phyloP scores from a whole-genome alignment of 139 green algal species.

The Marvania coccoides region DNA sequence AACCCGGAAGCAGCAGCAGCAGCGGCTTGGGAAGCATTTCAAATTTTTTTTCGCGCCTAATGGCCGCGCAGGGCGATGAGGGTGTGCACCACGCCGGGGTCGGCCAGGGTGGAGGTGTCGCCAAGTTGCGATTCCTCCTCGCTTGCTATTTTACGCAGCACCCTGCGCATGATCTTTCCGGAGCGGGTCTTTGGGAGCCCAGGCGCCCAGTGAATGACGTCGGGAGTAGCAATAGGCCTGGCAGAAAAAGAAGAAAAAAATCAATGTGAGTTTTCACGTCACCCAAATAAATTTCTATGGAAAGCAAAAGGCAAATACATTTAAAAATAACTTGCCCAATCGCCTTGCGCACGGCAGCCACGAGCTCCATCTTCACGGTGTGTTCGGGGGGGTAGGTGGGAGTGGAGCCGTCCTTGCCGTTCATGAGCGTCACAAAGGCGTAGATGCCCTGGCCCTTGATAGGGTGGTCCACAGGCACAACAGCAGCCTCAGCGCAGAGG shows the following conservation, averaged over 20 bases:
- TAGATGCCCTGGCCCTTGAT: slow-evolving; percentile 95
- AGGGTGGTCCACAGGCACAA: slow-evolving; percentile 79
- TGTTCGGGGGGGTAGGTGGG: slow-evolving; percentile 37
- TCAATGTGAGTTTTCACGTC: no score
- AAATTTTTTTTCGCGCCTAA: slow-evolving; percentile 10
- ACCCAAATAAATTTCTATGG: no score
- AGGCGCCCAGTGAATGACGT: slow-evolving; percentile 90
- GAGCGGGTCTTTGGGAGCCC: slow-evolving; percentile 85
- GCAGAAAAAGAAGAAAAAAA: not conserved
- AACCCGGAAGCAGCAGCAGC: no score
- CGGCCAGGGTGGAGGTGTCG: slow-evolving; percentile 71
- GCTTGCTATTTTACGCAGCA: slow-evolving; percentile 77
- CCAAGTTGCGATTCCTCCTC: slow-evolving; percentile 53
- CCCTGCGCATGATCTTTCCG: slow-evolving; percentile 81
- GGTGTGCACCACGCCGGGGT: slow-evolving; percentile 69
- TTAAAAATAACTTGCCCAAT: no score
- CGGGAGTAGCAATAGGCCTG: slow-evolving; percentile 87
- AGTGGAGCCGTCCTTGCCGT: slow-evolving; percentile 33
- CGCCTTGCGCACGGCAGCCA: not conserved
- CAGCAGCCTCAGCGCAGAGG: slow-evolving; percentile 82
- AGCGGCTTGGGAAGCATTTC: no score
- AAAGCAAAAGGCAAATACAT: no score
- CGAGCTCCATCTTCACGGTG: slow-evolving; percentile 58
- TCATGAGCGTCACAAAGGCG: slow-evolving; percentile 84
- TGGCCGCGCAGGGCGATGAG: slow-evolving; percentile 59